Base-by-base conservation (phyloP, 371 early-diverging fungal species). In the Basidiobolus heterosporus region DNA sequence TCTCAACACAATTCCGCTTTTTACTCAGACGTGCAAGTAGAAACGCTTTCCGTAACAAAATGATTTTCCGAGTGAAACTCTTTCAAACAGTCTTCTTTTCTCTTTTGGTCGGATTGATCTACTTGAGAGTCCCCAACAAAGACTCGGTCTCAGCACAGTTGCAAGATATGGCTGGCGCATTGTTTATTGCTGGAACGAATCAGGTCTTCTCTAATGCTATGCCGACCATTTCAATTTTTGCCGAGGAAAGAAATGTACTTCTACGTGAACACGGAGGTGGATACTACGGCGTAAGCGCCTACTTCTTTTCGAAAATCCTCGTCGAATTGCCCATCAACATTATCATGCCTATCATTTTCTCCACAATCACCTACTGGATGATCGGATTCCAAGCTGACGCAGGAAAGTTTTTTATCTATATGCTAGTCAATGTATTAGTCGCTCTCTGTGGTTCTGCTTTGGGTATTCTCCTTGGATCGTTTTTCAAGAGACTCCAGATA, bases 161-260 rank as follows among this genome's bases (percentile, higher is more conserved):
- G 45, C 73, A 78, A 59, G 70, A 82, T 52, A 61, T 66, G 22
- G 57, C 62, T 2, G 81, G 81, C 3, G 64, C 68, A 1, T 45
- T 77, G 46, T 81, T 81, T 58, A 78, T 78, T 71, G 42, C 36
- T 70, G 44, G 59, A 67, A 15, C 64, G 64, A 42, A 57, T 67
- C 39, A 60, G 72, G 9, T 53, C 56, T 30, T 30, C 9, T 30
- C 30, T 44, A 53, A 61, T 15, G 56, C 61, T n/a, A 52, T 75
- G 36, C 58, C 64, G 0, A 67, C 74, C 6, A 52, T 76, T 45
- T 60, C 64, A 11, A 63, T 69, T 13, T 81, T 78, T 53, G 61
- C 70, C 1, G 59, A 55, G 0, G 70, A 70, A 46, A 69, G 70
- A 0, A 51, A 49, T 0, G 67, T 82, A 16, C 79, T 80, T 37